Evolutionary conservation across 108 stramenopile genomes (phyloP).

Genomic region (Pseudonitzschia multiseries): DNA sequence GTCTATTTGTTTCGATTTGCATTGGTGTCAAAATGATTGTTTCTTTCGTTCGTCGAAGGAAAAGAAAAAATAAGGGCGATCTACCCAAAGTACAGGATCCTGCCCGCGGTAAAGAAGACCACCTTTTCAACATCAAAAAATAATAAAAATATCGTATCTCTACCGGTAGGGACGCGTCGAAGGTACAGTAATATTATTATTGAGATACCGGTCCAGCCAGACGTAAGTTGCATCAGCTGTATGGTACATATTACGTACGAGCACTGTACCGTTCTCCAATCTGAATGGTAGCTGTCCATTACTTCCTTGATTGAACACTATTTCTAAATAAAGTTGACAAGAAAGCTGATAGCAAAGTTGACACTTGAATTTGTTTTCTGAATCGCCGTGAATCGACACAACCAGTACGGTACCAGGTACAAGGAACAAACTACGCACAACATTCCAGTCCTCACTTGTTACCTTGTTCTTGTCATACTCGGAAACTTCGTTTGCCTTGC

Average conservation of each 20-base stretch:
- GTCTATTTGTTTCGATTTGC: background rate
- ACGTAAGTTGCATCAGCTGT: background rate
- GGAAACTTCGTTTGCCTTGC: background rate
- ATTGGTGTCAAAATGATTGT: background rate
- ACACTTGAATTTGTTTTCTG: background rate
- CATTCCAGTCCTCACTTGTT: background rate
- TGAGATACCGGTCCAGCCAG: background rate
- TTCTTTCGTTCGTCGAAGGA: background rate
- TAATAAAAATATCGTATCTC: too few relatives aligned
- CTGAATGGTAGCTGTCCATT: too few relatives aligned
- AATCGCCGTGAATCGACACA: background rate
- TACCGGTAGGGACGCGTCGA: background rate
- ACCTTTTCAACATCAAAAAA: background rate
- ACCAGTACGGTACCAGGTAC: background rate
- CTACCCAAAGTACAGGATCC: too few relatives aligned
- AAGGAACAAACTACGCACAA: background rate
- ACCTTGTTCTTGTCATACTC: background rate
- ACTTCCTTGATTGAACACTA: too few relatives aligned
- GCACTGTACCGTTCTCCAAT: too few relatives aligned
- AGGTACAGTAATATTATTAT: background rate
- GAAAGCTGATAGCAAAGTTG: background rate
- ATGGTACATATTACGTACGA: too few relatives aligned
- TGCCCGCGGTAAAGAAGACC: background rate
- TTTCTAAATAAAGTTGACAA: too few relatives aligned
- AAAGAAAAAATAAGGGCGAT: background rate